These are phyloP conservation scores for Sporothrix euskadiensis DNA, from an alignment of 2,329 filamentous ascomycete genomes.

Conservation along the genomic window DNA sequence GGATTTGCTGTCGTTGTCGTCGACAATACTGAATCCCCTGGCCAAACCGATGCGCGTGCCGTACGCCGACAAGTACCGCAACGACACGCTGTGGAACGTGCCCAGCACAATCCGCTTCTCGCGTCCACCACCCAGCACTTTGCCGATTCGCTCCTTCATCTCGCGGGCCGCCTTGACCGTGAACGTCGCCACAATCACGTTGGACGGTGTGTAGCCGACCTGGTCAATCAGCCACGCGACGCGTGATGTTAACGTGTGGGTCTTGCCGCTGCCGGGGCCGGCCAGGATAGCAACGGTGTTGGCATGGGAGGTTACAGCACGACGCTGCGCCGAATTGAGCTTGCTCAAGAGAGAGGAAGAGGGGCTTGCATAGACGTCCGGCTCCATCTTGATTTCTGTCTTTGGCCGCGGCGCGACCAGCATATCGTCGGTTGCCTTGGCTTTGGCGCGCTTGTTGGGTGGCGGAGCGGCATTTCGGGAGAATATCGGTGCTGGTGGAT, in stretches of 20 bases:
- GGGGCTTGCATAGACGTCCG: constrained; percentile 6
- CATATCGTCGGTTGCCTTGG: not conserved
- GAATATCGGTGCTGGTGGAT: not conserved
- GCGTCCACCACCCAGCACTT: constrained; percentile 73
- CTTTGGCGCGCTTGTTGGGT: not conserved
- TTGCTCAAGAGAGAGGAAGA: constrained; percentile 41
- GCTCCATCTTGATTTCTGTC: not conserved
- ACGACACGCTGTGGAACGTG: constrained; percentile 91
- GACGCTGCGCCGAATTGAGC: constrained; percentile 57
- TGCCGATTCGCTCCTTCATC: constrained; percentile 86
- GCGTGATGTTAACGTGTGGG: constrained; percentile 88
- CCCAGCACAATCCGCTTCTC: constrained; percentile 80
- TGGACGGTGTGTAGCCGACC: constrained; percentile 71
- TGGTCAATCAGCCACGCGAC: constrained; percentile 84
- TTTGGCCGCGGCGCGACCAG: not conserved
- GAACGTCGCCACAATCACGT: constrained; percentile 94
- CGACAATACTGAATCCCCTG: constrained; percentile 86
- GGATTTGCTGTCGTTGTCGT: constrained; percentile 74
- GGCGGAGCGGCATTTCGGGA: not conserved
- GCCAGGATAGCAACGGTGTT: constrained; percentile 66
- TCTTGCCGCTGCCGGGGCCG: constrained; percentile 78
- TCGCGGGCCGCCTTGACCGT: constrained; percentile 92
- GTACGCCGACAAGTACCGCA: constrained; percentile 80
- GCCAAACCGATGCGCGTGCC: constrained; percentile 79
- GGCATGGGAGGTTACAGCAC: constrained; percentile 55